Percentiles rank a stretch among this genome's conserved stretches.
Evolutionary conservation across 495 filamentous ascomycete genomes (phyloP).

Genomic region (Copromyces sp.): DNA sequence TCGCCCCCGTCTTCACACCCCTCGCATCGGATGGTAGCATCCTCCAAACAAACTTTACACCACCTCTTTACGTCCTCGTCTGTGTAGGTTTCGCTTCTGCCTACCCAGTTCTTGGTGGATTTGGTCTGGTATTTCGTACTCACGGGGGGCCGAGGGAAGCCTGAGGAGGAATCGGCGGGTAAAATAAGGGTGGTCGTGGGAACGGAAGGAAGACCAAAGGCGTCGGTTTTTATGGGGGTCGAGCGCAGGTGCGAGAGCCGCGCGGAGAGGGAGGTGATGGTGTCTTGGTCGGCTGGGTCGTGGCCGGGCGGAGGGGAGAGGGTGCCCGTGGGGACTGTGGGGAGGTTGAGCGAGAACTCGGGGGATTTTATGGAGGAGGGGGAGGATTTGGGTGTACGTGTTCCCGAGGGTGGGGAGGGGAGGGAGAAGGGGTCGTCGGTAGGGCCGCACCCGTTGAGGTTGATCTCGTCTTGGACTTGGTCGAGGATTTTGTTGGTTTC

Average conservation of each 20-base stretch:
- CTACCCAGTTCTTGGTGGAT: not conserved
- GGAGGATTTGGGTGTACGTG: not conserved
- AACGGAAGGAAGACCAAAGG: constrained; percentile 41
- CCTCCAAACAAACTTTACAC: constrained; percentile 62
- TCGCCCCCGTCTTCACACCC: constrained; percentile 49
- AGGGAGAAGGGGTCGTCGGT: not conserved
- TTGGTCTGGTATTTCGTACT: not conserved
- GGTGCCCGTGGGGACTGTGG: constrained; percentile 23
- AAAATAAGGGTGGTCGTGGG: constrained; percentile 28
- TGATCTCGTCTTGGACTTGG: constrained; percentile 27
- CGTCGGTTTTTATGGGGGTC: constrained; percentile 15
- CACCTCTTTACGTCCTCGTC: constrained; percentile 57
- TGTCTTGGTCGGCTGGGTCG: constrained; percentile 21
- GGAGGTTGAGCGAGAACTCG: constrained; percentile 15
- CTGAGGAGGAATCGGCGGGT: constrained; percentile 31
- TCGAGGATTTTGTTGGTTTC: constrained; percentile 28
- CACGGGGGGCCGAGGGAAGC: constrained; percentile 38
- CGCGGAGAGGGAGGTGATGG: constrained; percentile 30
- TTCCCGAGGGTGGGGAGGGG: not conserved
- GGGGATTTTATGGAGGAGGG: not conserved
- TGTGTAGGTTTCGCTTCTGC: constrained; percentile 31
- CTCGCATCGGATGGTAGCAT: constrained; percentile 50
- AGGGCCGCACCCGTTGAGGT: constrained; percentile 7
- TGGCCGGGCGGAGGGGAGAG: constrained; percentile 12
- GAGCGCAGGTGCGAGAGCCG: constrained; percentile 26